phyloP scores from a whole-genome alignment of 2,329 filamentous ascomycete genomes.

The Alternaria gaisen region DNA sequence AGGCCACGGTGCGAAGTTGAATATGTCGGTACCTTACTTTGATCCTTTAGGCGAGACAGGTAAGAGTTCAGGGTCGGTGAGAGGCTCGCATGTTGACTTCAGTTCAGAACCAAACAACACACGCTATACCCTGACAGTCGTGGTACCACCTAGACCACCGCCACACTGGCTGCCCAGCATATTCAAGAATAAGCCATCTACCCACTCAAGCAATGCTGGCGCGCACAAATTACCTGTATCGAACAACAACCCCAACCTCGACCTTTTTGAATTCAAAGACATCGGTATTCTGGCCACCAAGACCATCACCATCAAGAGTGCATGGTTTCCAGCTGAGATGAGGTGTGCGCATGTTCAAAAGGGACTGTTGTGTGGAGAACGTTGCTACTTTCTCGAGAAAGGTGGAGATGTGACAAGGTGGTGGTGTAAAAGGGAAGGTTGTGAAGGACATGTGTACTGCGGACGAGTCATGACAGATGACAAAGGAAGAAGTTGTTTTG shows the following conservation, averaged over 20 bases:
- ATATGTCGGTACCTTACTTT: constrained; percentile 17
- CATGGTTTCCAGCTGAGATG: constrained; percentile 26
- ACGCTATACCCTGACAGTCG: constrained; percentile 33
- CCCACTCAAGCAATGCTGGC: constrained; percentile 3
- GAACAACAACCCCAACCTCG: constrained; percentile 21
- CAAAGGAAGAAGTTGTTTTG: constrained; percentile 35
- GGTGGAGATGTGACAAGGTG: constrained; percentile 25
- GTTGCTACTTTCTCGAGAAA: constrained; percentile 43
- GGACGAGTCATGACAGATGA: constrained; percentile 24
- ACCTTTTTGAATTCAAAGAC: constrained; percentile 24
- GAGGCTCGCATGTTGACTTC: no score
- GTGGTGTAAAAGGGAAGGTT: constrained; percentile 29
- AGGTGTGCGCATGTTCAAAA: constrained; percentile 34
- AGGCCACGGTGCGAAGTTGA: background rate
- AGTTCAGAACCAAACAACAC: constrained; percentile 18
- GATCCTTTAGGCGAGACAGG: constrained; percentile 30
- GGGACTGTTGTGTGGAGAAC: constrained; percentile 20
- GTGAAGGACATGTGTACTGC: constrained; percentile 41
- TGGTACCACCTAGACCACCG: constrained; percentile 29
- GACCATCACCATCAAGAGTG: constrained; percentile 18
- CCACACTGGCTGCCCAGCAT: constrained; percentile 27
- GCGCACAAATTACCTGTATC: constrained; percentile 19
- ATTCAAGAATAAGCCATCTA: constrained; percentile 21
- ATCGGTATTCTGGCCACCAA: constrained; percentile 28
- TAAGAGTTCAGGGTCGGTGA: no score